Evolutionary conservation across 75 land plant genomes (phyloP).

Genomic region (Larix kaempferi): DNA sequence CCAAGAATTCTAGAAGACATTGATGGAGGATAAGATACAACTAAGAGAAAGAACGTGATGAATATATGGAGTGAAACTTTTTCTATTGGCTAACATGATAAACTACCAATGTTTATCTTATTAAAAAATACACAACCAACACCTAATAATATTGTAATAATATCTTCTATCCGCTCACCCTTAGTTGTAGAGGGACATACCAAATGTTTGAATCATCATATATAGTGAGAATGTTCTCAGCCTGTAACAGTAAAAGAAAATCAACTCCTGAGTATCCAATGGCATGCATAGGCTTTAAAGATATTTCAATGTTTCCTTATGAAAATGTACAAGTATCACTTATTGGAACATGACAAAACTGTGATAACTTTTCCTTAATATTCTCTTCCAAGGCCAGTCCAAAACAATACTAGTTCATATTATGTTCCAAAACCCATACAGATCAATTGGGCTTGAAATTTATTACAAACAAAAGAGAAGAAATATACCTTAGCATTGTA

Average conservation of each 20-base stretch:
- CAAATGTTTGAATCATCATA: constrained; percentile 94
- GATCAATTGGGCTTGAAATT: not conserved
- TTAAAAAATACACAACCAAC: not conserved
- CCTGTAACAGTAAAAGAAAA: constrained; percentile 35
- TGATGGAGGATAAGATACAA: too few species aligned
- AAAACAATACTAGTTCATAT: not conserved
- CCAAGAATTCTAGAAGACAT: too few species aligned
- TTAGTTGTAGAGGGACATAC: constrained; percentile 79
- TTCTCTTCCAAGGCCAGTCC: constrained; percentile 67
- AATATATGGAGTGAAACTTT: too few species aligned
- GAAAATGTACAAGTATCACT: constrained; percentile 15
- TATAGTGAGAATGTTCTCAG: constrained; percentile 61
- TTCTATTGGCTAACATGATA: too few species aligned
- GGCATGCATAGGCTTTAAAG: not conserved
- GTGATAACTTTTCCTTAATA: constrained; percentile 12
- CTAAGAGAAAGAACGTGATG: too few species aligned
- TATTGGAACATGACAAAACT: constrained; percentile 79
- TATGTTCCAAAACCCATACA: not conserved
- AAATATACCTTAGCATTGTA: constrained; percentile 68
- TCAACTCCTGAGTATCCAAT: not conserved
- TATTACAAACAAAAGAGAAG: not conserved
- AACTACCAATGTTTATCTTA: not conserved
- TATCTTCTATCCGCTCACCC: constrained; percentile 37
- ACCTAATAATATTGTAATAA: not conserved
- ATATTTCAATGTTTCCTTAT: not conserved